Base-by-base conservation (phyloP, 176 grass and related monocot species). In the Raddia guianensis region DNA sequence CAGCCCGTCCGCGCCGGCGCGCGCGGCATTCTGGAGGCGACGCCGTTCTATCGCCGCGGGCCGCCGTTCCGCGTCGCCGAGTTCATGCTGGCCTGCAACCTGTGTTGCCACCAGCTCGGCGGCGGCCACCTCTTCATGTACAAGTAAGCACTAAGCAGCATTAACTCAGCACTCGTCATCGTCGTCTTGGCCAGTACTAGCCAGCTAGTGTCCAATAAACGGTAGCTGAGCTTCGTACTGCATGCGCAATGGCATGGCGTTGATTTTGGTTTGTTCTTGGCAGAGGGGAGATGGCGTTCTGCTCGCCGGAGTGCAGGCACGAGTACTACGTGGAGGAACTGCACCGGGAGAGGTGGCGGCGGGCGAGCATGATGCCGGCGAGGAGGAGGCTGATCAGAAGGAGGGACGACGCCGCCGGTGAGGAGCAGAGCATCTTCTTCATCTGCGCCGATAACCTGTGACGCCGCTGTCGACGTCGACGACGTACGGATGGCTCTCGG, bases 261-360 rank as follows among this genome's bases (percentile, higher is more conserved):
- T 40, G 4, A 40, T 40, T 40, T 27, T 1, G 27, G 12, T 14
- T 61, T 79, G 15, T 13, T 47, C 66, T 46, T 49, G 8, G 54
- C 86, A 98, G 86, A 79, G 83, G 92, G 2, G 92, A 89, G 83
- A 82, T 63, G 61, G 86, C 83, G 10, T 94, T 91, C 40, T 91
- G 89, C 54, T 89, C 72, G 67, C 49, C 8, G 20, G 77, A 85
- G 35, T 94, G 90, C 74, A 53, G 88, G 43, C 63, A 47, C 37
- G 49, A 62, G 5, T 91, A 85, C 54, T 79, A 89, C 10, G 4
- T 60, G 18, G 81, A 68, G 44, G 84, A 83, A 2, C 67, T 89
- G 55, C 76, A 74, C 61, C 47, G 79, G 54, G 43, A 75, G 12
- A 90, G 76, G 46, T 48, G 53, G 12, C 77, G 72, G 45, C 50